Evolutionary conservation across 2,329 filamentous ascomycete genomes (phyloP), one percentile per base, ranked within the genome.

Genomic region (Scolecobasidium constrictum): DNA sequence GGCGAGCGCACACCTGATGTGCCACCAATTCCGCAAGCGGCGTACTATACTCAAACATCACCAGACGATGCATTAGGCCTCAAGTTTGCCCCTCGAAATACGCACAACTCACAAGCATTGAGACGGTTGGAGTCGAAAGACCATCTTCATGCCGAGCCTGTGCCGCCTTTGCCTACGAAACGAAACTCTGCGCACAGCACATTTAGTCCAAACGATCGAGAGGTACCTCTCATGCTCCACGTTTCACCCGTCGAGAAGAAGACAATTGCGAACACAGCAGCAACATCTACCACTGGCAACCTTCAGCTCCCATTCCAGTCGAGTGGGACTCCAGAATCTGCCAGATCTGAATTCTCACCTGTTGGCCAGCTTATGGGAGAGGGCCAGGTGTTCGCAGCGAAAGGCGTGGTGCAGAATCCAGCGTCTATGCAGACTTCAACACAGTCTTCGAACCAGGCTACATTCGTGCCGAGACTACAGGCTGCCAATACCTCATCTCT

Each of bases 171-270:
- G 21, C 40, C 40, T 4, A 15, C n/a, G 13, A 35, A 35, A 22
- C 20, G 34, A 15, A n/a, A n/a, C 9, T 31, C 26, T 9, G 21
- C 23, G 4, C 31, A 23, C 13, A 23, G 18, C 22, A 22, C 40
- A 3, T 38, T 49, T 22, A 49, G 47, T 39, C 47, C 47, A 6
- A 41, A 40, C 20, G 48, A 49, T 7, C 34, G 47, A 26, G 48
- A 50, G 35, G 38, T 50, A 20, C 48, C 48, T 17, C 34, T 49
- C 16, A 16, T 45, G n/a, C 38, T 49, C 6, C 18, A 18, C 16
- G 11, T 18, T 7, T 36, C 11, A 7, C 11, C 34, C 9, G 16
- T 36, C 16, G 12, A 31, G 9, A 31, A 31, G n/a, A n/a, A 31
- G 9, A n/a, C 26, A 31, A 31, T 9, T 9, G n/a, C n/a, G n/a